Percentiles rank a stretch among this genome's conserved stretches.
These are phyloP conservation scores for Wallacemonas sp. DNA, from an alignment of 208 protist genomes.

Conservation along the genomic window DNA sequence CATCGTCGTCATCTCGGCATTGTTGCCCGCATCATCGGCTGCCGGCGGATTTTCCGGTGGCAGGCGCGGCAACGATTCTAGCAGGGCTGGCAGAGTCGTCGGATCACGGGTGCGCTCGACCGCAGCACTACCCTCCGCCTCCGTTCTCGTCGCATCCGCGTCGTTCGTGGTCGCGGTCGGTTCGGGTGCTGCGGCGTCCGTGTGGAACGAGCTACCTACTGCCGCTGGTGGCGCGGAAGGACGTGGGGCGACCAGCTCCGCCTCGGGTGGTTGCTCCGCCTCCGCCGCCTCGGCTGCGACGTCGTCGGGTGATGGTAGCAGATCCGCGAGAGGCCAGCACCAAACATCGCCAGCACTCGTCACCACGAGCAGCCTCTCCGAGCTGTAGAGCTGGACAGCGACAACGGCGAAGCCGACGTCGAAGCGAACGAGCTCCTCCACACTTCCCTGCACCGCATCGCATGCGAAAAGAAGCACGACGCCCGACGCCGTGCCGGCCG, in stretches of 20 bases:
- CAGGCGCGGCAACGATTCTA: no score
- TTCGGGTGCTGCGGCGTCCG: neutral
- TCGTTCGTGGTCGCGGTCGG: neutral
- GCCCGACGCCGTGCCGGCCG: conserved; percentile 62
- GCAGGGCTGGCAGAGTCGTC: no score
- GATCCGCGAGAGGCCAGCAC: conserved; percentile 68
- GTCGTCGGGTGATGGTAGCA: conserved; percentile 21
- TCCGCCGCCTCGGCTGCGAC: neutral
- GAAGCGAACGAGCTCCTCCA: conserved; percentile 69
- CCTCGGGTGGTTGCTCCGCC: neutral
- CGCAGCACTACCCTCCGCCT: no score
- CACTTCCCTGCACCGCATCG: conserved; percentile 17
- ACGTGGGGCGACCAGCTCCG: conserved; percentile 5
- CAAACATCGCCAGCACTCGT: conserved; percentile 80
- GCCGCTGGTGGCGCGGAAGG: conserved; percentile 3
- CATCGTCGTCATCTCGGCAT: no score
- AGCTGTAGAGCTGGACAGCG: conserved; percentile 57
- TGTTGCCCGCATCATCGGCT: no score
- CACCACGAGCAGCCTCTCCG: conserved; percentile 65
- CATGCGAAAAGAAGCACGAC: conserved; percentile 65
- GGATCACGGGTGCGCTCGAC: no score
- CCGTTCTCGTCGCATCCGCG: no score
- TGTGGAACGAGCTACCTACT: no score
- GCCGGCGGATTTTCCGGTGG: no score
- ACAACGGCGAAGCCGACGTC: conserved; percentile 80